phyloP scores from a whole-genome alignment of 2,329 filamentous ascomycete genomes.

The Elsinoe australis region DNA sequence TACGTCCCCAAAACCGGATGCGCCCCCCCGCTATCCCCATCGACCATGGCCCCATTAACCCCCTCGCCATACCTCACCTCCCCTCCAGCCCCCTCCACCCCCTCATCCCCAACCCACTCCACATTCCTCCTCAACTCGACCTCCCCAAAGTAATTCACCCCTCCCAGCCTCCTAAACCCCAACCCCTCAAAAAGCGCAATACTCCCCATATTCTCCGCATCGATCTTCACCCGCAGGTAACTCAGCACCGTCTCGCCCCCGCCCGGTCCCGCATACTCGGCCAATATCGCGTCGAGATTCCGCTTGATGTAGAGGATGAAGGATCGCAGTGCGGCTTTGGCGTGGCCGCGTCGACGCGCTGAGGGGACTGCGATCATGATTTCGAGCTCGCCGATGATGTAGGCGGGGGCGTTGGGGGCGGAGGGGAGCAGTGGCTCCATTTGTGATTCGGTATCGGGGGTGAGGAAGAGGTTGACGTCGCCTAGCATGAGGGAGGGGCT shows the following conservation, averaged over 20 bases:
- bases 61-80: not conserved
- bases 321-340: constrained; percentile 54
- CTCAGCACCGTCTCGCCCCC: constrained; percentile 25
- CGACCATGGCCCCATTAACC: not conserved
- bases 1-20: too few relatives aligned
- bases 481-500: constrained; percentile 42
- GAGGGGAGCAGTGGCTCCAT: constrained; percentile 30
- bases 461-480: constrained; percentile 62
- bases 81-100: not conserved
- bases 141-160: constrained; percentile 61
- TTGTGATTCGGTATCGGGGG: constrained; percentile 36
- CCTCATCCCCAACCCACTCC: constrained; percentile 2
- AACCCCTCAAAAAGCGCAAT: constrained; percentile 54
- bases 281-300: constrained; percentile 49
- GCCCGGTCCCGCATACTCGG: constrained; percentile 42
- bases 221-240: constrained; percentile 56
- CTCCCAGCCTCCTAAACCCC: constrained; percentile 47
- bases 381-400: constrained; percentile 64
- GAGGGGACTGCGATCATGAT: constrained; percentile 67
- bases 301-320: constrained; percentile 62
- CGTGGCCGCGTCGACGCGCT: constrained; percentile 56
- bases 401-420: constrained; percentile 16
- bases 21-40: too few relatives aligned
- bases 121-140: constrained; percentile 47
- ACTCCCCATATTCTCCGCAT: constrained; percentile 49